These are phyloP conservation scores for Candida manassasensis DNA, from an alignment of 805 yeast species.

Conservation along the genomic window DNA sequence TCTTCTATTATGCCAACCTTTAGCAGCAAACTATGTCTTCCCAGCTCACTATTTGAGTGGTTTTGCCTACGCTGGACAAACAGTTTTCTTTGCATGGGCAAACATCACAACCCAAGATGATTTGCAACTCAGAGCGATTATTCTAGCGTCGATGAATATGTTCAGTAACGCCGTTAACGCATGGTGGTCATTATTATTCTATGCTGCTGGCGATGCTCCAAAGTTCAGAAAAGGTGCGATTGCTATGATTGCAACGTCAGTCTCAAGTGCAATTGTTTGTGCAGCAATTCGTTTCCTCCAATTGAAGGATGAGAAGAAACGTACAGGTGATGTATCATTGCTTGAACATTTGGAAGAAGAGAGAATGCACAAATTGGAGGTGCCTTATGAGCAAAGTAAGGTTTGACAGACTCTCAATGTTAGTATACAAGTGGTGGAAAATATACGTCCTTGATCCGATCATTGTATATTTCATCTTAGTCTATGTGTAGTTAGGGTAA, in stretches of 20 bases:
- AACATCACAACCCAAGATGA: constrained; percentile 55
- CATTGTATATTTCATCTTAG: too few relatives aligned
- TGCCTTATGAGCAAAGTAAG: too few relatives aligned
- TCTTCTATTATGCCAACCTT: constrained; percentile 41
- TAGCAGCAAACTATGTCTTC: constrained; percentile 34
- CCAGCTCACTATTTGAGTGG: constrained; percentile 56
- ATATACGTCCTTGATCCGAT: too few relatives aligned
- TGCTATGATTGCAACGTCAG: constrained; percentile 52
- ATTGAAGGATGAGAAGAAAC: constrained; percentile 24
- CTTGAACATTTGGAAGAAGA: too few relatives aligned
- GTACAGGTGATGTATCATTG: neutral
- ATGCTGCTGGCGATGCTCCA: constrained; percentile 49
- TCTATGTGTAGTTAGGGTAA: too few relatives aligned
- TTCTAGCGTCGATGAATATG: constrained; percentile 63
- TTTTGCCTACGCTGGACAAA: constrained; percentile 53
- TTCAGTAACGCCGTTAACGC: constrained; percentile 59
- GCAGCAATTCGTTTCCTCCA: constrained; percentile 41
- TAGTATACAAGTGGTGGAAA: too few relatives aligned
- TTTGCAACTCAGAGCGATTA: constrained; percentile 59
- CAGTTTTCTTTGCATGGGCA: constrained; percentile 61
- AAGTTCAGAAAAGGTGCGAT: constrained; percentile 48
- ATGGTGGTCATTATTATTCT: constrained; percentile 59
- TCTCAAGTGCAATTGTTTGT: constrained; percentile 38
- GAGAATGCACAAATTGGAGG: too few relatives aligned
- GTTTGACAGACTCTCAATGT: too few relatives aligned